Base-by-base conservation (phyloP, 768 basidiomycete genomes). In the Roridomyces roridus region DNA sequence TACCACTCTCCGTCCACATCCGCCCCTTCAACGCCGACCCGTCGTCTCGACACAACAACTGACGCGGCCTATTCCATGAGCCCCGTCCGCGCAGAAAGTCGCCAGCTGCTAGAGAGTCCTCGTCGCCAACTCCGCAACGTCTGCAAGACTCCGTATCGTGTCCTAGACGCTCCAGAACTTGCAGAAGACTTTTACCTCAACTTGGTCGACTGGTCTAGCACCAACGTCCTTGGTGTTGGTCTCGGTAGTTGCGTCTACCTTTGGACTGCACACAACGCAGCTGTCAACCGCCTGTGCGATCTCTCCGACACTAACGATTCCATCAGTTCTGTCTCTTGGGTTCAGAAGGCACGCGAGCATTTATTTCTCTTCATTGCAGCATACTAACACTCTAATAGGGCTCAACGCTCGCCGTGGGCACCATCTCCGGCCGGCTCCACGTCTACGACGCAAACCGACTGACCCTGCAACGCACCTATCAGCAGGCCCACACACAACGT, bases 161-260 rank as follows among this genome's bases (percentile, higher is more conserved):
- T 98, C 1, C 83, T 98, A 29, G 96, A 99, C 69, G 96, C 96
- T 8, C 97, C 96, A 0, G 96, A 98, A 51, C 85, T 99, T 12
- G 94, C 94, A 25, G 96, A 98, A 69, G 96, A 99, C 71, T 99
- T 98, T 72, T 98, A 99, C 68, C 88, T 99, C 60, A 98, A 98
- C 68, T 82, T 98, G 11, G 95, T 98, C 21, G 96, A 98, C 60
- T 98, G 97, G 97, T 93, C 91, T 3, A 90, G 88, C 49, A 96
- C 92, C 5, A 98, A 98, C 68, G 88, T 98, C 0, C 85, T 98
- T 0, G 96, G 92, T 4, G 97, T 98, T 8, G 96, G 96, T 3
- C 81, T 99, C 7, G 92, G 89, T 3, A 79, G 88, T 0, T 95
- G 93, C 59, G 96, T 99, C 12, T 99, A 99, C 69, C 86, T 98